Conservation (phyloP, 1,284 basidiomycete species). For the Ustilago cynodontis region DNA sequence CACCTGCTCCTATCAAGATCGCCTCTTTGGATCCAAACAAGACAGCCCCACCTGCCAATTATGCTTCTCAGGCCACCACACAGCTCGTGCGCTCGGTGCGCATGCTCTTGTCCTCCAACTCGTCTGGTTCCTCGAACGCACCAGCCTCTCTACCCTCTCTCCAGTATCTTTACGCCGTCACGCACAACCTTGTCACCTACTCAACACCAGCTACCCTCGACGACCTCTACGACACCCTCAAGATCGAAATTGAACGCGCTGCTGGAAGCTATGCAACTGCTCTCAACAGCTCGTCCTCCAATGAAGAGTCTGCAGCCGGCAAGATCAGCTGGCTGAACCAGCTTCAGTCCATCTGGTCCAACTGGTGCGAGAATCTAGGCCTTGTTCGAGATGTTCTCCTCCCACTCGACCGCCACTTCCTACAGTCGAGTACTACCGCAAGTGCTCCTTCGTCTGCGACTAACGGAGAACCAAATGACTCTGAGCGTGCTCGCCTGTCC, state of each 20-base stretch:
- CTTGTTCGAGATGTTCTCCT: conserved; percentile 43
- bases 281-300: conserved; percentile 36
- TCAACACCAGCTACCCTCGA: conserved; percentile 14
- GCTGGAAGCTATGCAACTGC: conserved; percentile 36
- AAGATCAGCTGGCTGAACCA: conserved; percentile 47
- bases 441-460: not conserved
- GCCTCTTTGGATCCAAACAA: conserved; percentile 22
- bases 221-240: conserved; percentile 57
- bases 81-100: conserved; percentile 45
- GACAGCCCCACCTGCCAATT: conserved; percentile 30
- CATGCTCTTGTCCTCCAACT: conserved; percentile 29
- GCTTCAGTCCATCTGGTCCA: conserved; percentile 49
- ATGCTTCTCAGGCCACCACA: conserved; percentile 31
- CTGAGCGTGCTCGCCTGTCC: conserved; percentile 13
- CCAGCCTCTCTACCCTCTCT: conserved; percentile 19
- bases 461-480: not conserved
- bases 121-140: not conserved
- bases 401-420: conserved; percentile 35
- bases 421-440: not conserved
- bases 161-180: conserved; percentile 46
- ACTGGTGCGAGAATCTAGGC: conserved; percentile 50
- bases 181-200: conserved; percentile 25
- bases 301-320: conserved; percentile 21
- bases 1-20: conserved; percentile 6
- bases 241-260: conserved; percentile 61